Base-by-base conservation (phyloP, 805 yeast species). In the Candida qinlingensis region DNA sequence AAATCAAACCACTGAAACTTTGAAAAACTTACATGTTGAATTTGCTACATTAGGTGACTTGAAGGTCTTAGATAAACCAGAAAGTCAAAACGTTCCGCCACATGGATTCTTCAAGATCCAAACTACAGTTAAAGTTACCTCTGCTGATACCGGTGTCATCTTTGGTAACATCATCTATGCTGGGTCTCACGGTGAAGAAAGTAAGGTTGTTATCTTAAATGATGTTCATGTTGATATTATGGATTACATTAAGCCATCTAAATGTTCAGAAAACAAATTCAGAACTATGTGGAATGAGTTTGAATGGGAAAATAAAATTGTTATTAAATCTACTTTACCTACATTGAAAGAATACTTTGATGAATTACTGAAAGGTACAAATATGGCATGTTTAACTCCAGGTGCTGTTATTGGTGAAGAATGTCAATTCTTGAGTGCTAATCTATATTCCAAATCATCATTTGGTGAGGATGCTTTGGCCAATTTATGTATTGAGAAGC, bases 211-310 rank as follows among this genome's bases (percentile, higher is more conserved):
- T 50, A 91, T 94, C 50, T 76, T 94, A 63, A 89, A 88, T 61
- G 98, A 94, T 65, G 90, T 94, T 44, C 96, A 91, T 65, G 91
- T 94, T 50, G 97, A 94, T 66, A 87, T 94, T 46, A 88, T 94
- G 90, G 98, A 94, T 68, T 94, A 94, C 71, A 90, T 94, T 67
- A 89, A 88, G 66, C 97, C 99, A 25, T 94, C 96, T n/a, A 77
- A 79, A 27, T 87, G 96, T 66, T 73, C 90, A 12, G 98, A 92
- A 69, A 80, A 83, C 41, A 85, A 80, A 57, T 94, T 94, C 86
- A 86, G 99, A 63, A 79, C 83, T 61, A 92, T 91, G 98, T 94
- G 99, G 99, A 89, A 90, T 66, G 97, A 91, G 66, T 94, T 95
- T 65, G 99, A 94, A 71, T 94, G 99, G 99, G 99, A 94, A 70